Evolutionary conservation across 2,329 filamentous ascomycete genomes (phyloP), one percentile per base, ranked within the genome.

Genomic region (Allantophomopsis lycopodina): DNA sequence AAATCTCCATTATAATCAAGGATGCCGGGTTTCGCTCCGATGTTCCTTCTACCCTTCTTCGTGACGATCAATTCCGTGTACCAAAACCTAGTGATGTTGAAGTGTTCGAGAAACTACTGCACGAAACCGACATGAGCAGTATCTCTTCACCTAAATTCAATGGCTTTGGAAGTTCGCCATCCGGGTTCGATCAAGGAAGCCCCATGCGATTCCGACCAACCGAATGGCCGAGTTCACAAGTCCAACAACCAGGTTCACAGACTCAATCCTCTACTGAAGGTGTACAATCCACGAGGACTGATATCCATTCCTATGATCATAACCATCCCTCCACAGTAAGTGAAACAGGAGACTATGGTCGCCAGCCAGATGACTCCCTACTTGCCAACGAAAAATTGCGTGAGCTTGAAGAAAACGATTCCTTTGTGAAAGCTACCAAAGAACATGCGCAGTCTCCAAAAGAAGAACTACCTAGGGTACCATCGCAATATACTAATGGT

Each of bases 1-100:
- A 65, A 17, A 66, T 68, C 32, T 60, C 59, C 36, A 48, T 59
- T 33, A 52, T 69, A 36, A 69, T 69, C 32, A 60, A 57, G 37
- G 62, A 69, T 36, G 65, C 64, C 12, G 66, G 65, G 4, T 69
- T 68, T 48, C 56, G 63, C 30, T 63, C 63, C 16, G 59, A 59
- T 14, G 48, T 69, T 34, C 59, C 63, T 37, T 61, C 62, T 3
- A 58, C 65, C 12, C 45, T 60, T 16, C 35, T 49, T 28, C 23
- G 23, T 31, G 23, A 28, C 23, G 7, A 28, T 28, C 23, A 28
- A 28, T 3, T 28, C 10, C 7, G 10, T 28, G 23, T 28, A 28
- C 8, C 23, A 28, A 28, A 8, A 28, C 49, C 49, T 31, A 45
- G 44, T 37, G 52, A 53, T 38, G 44, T 40, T 4, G 42, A 39